phyloP scores from a whole-genome alignment of 805 yeast species.

The Lipomyces kockii region DNA sequence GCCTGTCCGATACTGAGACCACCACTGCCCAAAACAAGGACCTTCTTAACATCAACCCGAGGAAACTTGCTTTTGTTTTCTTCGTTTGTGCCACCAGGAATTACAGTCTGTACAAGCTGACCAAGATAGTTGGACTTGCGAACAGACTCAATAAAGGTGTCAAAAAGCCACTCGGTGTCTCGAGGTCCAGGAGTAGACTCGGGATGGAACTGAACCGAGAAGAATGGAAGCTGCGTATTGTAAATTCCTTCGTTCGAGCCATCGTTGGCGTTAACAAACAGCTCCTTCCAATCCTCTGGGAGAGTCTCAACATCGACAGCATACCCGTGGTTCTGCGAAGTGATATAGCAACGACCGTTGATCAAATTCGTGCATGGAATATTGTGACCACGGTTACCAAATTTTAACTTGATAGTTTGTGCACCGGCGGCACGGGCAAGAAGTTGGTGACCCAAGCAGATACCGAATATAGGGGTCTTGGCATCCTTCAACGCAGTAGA shows the following conservation, averaged over 20 bases:
- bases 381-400: constrained; percentile 99
- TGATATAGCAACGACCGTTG: constrained; percentile 94
- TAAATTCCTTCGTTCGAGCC: constrained; percentile 98
- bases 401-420: constrained; percentile 86
- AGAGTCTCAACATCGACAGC: constrained; percentile 88
- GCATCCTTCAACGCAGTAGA: constrained; percentile 61
- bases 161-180: constrained; percentile 96
- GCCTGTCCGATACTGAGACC: constrained; percentile 99
- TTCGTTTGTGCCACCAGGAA: constrained; percentile 85
- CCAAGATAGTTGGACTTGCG: constrained; percentile 55
- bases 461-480: constrained; percentile 93
- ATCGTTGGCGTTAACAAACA: constrained; percentile 94
- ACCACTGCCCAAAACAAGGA: constrained; percentile 94
- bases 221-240: constrained; percentile 82
- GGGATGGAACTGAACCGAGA: constrained; percentile 99
- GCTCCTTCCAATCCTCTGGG: constrained; percentile 83
- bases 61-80: constrained; percentile 81
- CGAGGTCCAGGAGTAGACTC: constrained; percentile 99
- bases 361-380: constrained; percentile 91
- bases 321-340: constrained; percentile 98
- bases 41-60: constrained; percentile 83
- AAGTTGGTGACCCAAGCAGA: constrained; percentile 96
- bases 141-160: constrained; percentile 85
- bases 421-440: constrained; percentile 96
- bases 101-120: constrained; percentile 68